Conservation (phyloP, 768 basidiomycete genomes). For the Termitomyces titanicus region DNA sequence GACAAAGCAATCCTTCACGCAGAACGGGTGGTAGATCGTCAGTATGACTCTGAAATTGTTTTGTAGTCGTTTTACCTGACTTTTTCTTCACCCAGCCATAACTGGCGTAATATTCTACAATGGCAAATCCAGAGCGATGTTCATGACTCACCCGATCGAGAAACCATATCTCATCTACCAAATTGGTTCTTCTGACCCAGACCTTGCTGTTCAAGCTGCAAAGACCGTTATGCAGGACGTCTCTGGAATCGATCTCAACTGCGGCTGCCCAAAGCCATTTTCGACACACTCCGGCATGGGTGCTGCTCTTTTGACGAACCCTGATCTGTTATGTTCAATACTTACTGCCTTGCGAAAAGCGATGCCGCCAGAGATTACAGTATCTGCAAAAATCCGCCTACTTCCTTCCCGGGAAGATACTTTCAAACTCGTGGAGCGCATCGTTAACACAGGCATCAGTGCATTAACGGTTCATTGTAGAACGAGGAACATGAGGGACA, state of each 20-base stretch:
- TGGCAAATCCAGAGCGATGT: conserved; percentile 82
- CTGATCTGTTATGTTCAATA: conserved; percentile 88
- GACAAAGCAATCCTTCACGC: conserved; percentile 93
- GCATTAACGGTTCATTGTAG: conserved; percentile 94
- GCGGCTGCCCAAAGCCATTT: conserved; percentile 96
- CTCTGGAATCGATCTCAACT: conserved; percentile 94
- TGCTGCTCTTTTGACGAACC: conserved; percentile 88
- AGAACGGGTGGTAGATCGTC: conserved; percentile 82
- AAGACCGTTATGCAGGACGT: conserved; percentile 84
- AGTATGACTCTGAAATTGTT: conserved; percentile 21
- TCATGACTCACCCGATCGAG: conserved; percentile 91
- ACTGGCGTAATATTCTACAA: conserved; percentile 88
- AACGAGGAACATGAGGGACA: conserved; percentile 85
- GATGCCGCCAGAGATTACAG: conserved; percentile 74
- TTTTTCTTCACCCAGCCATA: conserved; percentile 41
- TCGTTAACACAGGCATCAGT: conserved; percentile 83
- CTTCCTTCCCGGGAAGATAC: conserved; percentile 87
- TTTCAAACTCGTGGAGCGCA: conserved; percentile 81
- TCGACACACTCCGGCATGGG: conserved; percentile 96
- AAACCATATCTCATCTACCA: conserved; percentile 95
- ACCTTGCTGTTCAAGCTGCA: conserved; percentile 90
- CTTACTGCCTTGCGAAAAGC: conserved; percentile 70
- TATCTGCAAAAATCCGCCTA: conserved; percentile 93
- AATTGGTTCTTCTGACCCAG: conserved; percentile 87
- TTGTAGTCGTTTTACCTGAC: background rate